Evolutionary conservation across 495 filamentous ascomycete species (phyloP), one percentile per base, ranked within the genome.

Genomic region (Penicillium steckii): DNA sequence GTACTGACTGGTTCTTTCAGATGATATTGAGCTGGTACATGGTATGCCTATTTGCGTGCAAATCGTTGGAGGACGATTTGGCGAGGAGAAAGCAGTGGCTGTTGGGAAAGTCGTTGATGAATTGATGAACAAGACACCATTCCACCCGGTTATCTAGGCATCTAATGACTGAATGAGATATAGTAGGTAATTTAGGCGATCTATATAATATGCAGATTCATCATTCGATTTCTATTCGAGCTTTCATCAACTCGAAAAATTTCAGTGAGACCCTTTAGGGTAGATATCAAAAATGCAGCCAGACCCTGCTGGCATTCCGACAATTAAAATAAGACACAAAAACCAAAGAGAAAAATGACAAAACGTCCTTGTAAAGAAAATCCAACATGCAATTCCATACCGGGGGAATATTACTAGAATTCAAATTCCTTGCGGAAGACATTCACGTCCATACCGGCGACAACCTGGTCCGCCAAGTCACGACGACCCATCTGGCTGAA

Each of bases 401-500:
- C 46, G 22, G 47, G 57, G 57, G 57, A 52, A 60, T 60, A 44
- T 38, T 50, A 22, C 61, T 77, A 89, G 66, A 89, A 89, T 49
- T 89, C 86, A 78, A 90, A 88, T 67, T 89, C 85, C 61, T 80
- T 80, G 60, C 93, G 80, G 77, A 97, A 97, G 13, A 81, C 75
- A 63, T 95, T 92, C 33, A 95, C 85, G 74, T 97, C 91, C 76
- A 98, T 90, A 25, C 90, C 92, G 3, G 86, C 80, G 33, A 87
- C 83, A 6, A 97, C 94, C 76, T 82, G 77, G 56, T 97, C 93
- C 3, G 86, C 85, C 67, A 98, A 64, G 74, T 98, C 94, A 41
- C 89, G 75, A 46, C 94, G 69, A 0, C 85, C 87, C 94, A 98
- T 97, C 79, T 94, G 91, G 25, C 82, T 88, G 67, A 97, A 97